Evolutionary conservation across 805 yeast species (phyloP).

Genomic region (Wickerhamomyces strasburgensis): DNA sequence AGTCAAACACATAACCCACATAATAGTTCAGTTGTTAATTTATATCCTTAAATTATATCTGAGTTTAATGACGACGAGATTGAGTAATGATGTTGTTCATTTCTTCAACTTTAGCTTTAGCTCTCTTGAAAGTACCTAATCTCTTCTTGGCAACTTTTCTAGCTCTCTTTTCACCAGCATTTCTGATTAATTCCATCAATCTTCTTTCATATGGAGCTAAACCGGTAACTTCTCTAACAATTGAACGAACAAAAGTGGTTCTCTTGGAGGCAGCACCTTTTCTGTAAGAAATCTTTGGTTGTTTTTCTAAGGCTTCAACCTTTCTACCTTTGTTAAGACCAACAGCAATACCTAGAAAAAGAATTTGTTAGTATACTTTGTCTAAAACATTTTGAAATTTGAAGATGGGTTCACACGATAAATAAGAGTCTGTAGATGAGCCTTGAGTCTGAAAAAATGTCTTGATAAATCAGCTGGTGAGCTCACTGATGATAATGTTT

Average conservation of each 20-base stretch:
- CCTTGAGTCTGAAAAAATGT: too few species aligned
- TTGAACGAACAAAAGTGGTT: constrained; percentile 90
- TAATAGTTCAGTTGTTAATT: not conserved
- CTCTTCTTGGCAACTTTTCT: constrained; percentile 99
- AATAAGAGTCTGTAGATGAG: too few species aligned
- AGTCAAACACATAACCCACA: constrained; percentile 13
- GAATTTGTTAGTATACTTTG: constrained; percentile 30
- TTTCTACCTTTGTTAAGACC: constrained; percentile 99
- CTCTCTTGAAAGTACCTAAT: constrained; percentile 99
- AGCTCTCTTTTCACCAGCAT: constrained; percentile 99
- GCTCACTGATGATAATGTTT: too few species aligned
- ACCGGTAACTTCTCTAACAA: constrained; percentile 97
- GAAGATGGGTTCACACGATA: too few species aligned
- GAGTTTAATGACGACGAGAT: constrained; percentile 81
- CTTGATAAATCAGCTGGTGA: too few species aligned
- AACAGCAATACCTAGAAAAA: constrained; percentile 75
- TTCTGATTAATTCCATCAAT: constrained; percentile 98
- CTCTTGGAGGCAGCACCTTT: constrained; percentile 96
- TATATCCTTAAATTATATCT: not conserved
- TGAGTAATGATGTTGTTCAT: constrained; percentile 94
- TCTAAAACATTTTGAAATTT: not conserved
- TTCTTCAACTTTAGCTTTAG: constrained; percentile 99
- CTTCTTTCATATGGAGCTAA: constrained; percentile 99
- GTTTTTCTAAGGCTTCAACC: constrained; percentile 78
- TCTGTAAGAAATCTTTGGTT: constrained; percentile 89